A percentile compares a stretch with the other conserved stretches of the same genome.
Conservation (phyloP, 768 basidiomycete genomes). For the Russula griseocarnosa region DNA sequence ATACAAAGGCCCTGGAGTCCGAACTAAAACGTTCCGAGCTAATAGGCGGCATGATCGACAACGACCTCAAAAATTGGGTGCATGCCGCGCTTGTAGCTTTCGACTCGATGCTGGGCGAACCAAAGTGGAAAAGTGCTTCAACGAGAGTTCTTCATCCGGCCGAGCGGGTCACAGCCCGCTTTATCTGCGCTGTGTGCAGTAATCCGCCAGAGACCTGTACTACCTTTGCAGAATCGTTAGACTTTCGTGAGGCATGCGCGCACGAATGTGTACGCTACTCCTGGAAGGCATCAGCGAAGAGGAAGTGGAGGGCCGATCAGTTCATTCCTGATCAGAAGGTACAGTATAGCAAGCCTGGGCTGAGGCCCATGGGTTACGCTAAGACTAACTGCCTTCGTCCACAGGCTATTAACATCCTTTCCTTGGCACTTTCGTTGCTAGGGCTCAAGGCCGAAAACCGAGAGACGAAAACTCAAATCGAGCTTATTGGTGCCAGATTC, state of each 20-base stretch:
- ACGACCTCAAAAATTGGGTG: conserved; percentile 50
- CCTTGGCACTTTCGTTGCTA: conserved; percentile 8
- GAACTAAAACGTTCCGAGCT: conserved; percentile 33
- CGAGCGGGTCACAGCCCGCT: conserved; percentile 55
- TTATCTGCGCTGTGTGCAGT: conserved; percentile 53
- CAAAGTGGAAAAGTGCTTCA: conserved; percentile 50
- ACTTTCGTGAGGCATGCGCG: conserved; percentile 54
- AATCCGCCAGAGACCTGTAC: conserved; percentile 36
- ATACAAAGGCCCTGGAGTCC: not conserved
- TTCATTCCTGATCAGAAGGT: conserved; percentile 64
- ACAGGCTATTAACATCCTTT: conserved; percentile 24
- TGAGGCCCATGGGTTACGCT: conserved; percentile 6
- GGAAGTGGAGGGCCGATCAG: conserved; percentile 46
- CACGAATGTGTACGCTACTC: conserved; percentile 47
- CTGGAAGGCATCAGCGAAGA: conserved; percentile 32
- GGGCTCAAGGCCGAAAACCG: conserved; percentile 6
- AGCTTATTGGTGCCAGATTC: conserved; percentile 6
- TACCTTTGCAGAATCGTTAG: conserved; percentile 44
- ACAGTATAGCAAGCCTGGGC: conserved; percentile 4
- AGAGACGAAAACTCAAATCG: not conserved
- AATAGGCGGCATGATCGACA: conserved; percentile 38
- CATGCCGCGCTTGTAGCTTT: conserved; percentile 43
- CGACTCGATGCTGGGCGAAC: conserved; percentile 45
- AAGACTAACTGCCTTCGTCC: not conserved
- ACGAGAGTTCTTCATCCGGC: conserved; percentile 49